These are phyloP conservation scores for Lantana camara DNA, from an alignment of 257 asterid genomes.

Conservation along the genomic window DNA sequence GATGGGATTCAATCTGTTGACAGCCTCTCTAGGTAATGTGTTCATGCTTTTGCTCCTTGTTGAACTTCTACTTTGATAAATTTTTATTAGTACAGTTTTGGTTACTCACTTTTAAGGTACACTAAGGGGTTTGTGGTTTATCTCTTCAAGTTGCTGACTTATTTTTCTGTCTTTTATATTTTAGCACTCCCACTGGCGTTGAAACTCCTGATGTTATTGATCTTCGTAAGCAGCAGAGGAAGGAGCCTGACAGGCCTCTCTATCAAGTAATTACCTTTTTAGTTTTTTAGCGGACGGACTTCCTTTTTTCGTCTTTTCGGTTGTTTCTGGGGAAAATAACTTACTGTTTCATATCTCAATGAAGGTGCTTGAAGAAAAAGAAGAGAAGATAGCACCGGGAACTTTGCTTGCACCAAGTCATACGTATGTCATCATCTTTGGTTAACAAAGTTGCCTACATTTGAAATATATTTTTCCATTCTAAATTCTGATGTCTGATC, in stretches of 20 bases:
- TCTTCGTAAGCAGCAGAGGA: slow-evolving; percentile 97
- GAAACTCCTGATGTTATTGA: slow-evolving; percentile 98
- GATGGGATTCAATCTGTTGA: slow-evolving; percentile 92
- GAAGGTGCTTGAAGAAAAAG: slow-evolving; percentile 93
- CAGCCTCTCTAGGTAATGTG: slow-evolving; percentile 75
- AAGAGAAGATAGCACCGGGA: slow-evolving; percentile 84
- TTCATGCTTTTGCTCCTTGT: slow-evolving; percentile 4
- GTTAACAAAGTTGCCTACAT: background rate
- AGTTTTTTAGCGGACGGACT: background rate
- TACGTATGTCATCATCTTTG: slow-evolving; percentile 52
- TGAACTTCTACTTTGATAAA: background rate
- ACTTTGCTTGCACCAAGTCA: slow-evolving; percentile 83
- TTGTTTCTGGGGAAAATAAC: slow-evolving; percentile 10
- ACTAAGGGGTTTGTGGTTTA: background rate
- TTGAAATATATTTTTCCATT: background rate
- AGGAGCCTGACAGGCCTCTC: slow-evolving; percentile 96
- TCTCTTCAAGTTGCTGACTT: slow-evolving; percentile 19
- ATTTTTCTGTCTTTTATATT: slow-evolving; percentile 29
- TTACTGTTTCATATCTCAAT: slow-evolving; percentile 23
- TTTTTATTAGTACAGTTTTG: background rate
- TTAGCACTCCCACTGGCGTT: slow-evolving; percentile 96
- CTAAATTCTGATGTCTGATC: background rate
- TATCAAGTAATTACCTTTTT: slow-evolving; percentile 60
- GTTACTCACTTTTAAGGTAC: background rate
- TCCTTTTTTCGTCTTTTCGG: background rate